These are phyloP conservation scores for Paraconiothyrium brasiliense DNA, from an alignment of 2,329 filamentous ascomycete species.

Conservation along the genomic window DNA sequence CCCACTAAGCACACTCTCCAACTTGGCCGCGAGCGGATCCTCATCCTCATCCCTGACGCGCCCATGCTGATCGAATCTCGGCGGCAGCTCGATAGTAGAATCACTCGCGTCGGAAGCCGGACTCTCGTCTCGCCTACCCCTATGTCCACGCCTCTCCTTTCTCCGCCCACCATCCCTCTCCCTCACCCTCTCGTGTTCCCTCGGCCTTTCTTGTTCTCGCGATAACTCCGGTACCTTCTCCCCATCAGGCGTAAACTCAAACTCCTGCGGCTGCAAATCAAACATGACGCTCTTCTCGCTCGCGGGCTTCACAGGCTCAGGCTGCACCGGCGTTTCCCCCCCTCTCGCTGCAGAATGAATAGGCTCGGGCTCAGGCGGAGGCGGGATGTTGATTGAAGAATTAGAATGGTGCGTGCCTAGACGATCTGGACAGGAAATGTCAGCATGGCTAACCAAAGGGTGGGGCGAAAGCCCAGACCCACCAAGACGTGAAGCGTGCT, in stretches of 20 bases:
- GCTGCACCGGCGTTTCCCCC: conserved; percentile 22
- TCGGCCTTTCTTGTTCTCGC: conserved; percentile 1
- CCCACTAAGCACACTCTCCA: conserved; percentile 45
- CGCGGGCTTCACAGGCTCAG: conserved; percentile 25
- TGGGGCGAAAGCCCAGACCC: conserved; percentile 44
- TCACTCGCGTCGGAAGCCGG: conserved; percentile 22
- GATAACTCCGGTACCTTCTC: conserved; percentile 26
- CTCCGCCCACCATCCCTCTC: conserved; percentile 18
- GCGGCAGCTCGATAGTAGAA: conserved; percentile 48
- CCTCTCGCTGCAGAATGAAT: not conserved
- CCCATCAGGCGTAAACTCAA: conserved; percentile 26
- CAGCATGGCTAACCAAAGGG: conserved; percentile 29
- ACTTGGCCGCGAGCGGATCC: conserved; percentile 44
- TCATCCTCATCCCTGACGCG: conserved; percentile 38
- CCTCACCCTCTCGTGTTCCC: conserved; percentile 9
- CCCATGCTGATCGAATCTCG: conserved; percentile 47
- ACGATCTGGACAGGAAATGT: conserved; percentile 33
- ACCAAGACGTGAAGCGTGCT: conserved; percentile 40
- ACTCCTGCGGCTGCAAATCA: conserved; percentile 44
- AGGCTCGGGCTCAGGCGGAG: not conserved
- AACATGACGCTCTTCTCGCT: conserved; percentile 51
- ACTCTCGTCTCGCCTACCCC: conserved; percentile 33
- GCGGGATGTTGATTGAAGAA: not conserved
- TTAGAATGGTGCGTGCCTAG: conserved; percentile 23
- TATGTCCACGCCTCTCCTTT: conserved; percentile 39